phyloP scores from a whole-genome alignment of 257 asterid species.

The Solanum chiquidenum region DNA sequence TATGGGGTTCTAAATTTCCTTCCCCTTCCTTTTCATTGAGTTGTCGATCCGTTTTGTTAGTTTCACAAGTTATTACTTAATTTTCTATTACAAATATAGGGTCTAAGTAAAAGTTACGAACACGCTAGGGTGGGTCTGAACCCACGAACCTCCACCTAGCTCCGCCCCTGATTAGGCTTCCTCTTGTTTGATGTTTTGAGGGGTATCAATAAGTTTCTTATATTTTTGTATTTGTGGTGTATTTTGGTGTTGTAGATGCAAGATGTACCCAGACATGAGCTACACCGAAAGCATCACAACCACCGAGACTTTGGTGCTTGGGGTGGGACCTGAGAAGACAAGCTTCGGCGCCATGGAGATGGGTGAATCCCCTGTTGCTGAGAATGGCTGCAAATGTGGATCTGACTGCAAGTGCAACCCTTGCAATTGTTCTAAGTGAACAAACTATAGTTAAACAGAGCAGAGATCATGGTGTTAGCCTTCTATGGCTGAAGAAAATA shows the following conservation, averaged over 20 bases:
- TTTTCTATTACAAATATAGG: too few relatives aligned
- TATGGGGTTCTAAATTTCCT: too few relatives aligned
- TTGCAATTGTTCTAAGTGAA: constrained; percentile 69
- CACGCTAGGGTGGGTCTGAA: too few relatives aligned
- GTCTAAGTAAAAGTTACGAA: too few relatives aligned
- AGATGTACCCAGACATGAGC: constrained; percentile 57
- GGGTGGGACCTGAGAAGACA: constrained; percentile 59
- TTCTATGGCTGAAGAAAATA: background rate
- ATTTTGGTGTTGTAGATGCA: constrained; percentile 37
- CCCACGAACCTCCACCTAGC: too few relatives aligned
- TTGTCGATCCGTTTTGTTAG: too few relatives aligned
- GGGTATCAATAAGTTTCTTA: background rate
- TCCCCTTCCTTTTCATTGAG: too few relatives aligned
- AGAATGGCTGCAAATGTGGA: constrained; percentile 91
- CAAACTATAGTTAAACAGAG: background rate
- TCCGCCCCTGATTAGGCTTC: too few relatives aligned
- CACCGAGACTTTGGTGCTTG: constrained; percentile 37
- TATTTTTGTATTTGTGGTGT: background rate
- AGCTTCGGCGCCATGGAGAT: background rate
- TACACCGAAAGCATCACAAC: constrained; percentile 35
- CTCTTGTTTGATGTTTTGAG: background rate
- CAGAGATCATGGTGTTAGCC: constrained; percentile 18
- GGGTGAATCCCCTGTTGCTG: constrained; percentile 29
- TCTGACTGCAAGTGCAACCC: constrained; percentile 74
- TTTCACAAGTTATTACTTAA: too few relatives aligned